Base-by-base conservation (phyloP, 106 monocot species). In the Phalaenopsis equestris region DNA sequence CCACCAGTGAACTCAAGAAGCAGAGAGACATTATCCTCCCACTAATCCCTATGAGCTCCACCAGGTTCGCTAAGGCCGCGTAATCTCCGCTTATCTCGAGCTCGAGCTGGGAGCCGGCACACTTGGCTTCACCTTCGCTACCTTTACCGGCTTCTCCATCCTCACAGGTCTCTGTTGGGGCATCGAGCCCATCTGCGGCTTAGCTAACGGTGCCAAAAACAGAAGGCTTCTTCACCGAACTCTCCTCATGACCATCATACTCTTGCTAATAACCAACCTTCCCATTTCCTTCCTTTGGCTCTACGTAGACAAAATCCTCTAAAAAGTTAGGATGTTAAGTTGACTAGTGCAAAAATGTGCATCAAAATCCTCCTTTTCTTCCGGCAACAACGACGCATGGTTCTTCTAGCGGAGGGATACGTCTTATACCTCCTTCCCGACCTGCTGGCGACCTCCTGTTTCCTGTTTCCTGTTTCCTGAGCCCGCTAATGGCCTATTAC, bases 221-320 rank as follows among this genome's bases (percentile, higher is more conserved):
- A 30, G 30, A 30, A 30, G 30, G 30, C 30, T 30, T 30, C 30
- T 92, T 8, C 86, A 75, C 77, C 79, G 72, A 80, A 89, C 89
- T 0, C 91, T 92, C 24, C 42, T 84, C 85, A 89, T 87, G 89
- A 41, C 87, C 23, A 82, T 73, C 12, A 36, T 87, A 77, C 70
- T 92, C 6, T 75, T 92, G 2, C 78, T 92, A 0, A 17, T 78
- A 14, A 68, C 78, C 4, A 45, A 78, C 9, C 11, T 87, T 21
- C 89, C 89, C 45, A 84, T 92, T 36, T 79, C 87, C 19, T n/a
- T 87, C 15, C 68, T 92, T 1, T 92, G 91, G 91, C 46, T 89
- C 64, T 42, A 82, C 39, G 57, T 80, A 5, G 91, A 89, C 78
- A 85, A 30, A 56, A 77, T 92, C 67, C 83, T 89, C 14, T n/a